phyloP scores from a whole-genome alignment of 2,329 filamentous ascomycete genomes.

The Pochonia chlamydosporia region DNA sequence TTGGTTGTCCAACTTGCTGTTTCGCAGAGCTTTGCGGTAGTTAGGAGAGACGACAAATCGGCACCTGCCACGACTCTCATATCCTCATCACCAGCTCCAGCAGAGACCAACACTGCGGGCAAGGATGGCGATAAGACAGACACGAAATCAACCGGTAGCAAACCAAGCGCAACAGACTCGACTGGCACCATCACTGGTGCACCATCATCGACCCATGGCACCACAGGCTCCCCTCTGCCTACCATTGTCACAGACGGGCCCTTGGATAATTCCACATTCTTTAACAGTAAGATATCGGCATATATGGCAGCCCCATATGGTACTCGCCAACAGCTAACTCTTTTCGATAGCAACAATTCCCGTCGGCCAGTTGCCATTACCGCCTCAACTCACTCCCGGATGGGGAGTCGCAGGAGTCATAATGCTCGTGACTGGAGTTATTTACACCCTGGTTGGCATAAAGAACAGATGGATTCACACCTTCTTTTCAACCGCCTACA shows the following conservation, averaged over 20 bases:
- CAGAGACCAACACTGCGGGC: neutral
- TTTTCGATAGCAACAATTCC: constrained; percentile 37
- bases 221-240: constrained; percentile 2
- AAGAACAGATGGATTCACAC: constrained; percentile 75
- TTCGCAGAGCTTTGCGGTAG: constrained; percentile 25
- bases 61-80: constrained; percentile 2
- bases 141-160: neutral
- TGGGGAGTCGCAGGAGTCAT: constrained; percentile 74
- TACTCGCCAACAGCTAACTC: constrained; percentile 3
- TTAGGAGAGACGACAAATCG: constrained; percentile 27
- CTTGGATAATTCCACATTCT: constrained; percentile 23
- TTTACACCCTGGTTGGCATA: constrained; percentile 73
- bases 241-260: constrained; percentile 9
- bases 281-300: constrained; percentile 24
- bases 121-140: neutral
- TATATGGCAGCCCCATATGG: neutral
- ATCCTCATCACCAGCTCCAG: neutral
- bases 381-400: constrained; percentile 72
- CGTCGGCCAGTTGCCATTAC: constrained; percentile 58
- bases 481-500: constrained; percentile 72
- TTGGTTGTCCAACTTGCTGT: constrained; percentile 31
- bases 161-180: neutral
- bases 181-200: neutral
- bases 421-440: constrained; percentile 64
- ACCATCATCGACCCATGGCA: neutral